Percentiles rank a stretch among this genome's conserved stretches.
These are phyloP conservation scores for Ormosia semicastrata DNA, from an alignment of 306 rosid genomes.

Conservation along the genomic window DNA sequence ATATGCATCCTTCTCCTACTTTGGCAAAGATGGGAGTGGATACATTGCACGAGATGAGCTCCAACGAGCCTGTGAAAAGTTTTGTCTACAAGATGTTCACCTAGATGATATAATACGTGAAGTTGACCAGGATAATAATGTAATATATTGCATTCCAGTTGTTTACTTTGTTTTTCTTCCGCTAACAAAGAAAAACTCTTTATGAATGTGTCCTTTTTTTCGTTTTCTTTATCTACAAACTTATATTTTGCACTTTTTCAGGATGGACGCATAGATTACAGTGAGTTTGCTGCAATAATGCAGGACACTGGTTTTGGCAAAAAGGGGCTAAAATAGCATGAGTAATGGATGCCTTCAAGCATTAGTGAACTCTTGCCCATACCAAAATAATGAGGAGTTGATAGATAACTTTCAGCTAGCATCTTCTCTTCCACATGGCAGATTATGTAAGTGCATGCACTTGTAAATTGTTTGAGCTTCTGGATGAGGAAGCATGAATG, in stretches of 20 bases:
- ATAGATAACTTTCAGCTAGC: slow-evolving; percentile 34
- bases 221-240: background rate
- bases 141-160: slow-evolving; percentile 37
- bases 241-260: slow-evolving; percentile 42
- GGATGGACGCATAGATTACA: slow-evolving; percentile 95
- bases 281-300: slow-evolving; percentile 94
- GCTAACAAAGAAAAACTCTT: background rate
- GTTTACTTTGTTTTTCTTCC: background rate
- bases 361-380: slow-evolving; percentile 31
- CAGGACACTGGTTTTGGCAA: slow-evolving; percentile 69
- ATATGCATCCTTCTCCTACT: slow-evolving; percentile 79
- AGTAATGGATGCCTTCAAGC: slow-evolving; percentile 39
- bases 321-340: slow-evolving; percentile 38
- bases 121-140: slow-evolving; percentile 73
- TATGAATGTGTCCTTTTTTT: background rate
- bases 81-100: slow-evolving; percentile 64
- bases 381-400: slow-evolving; percentile 19
- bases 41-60: slow-evolving; percentile 90
- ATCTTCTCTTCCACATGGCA: slow-evolving; percentile 37
- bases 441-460: slow-evolving; percentile 36
- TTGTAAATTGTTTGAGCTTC: slow-evolving; percentile 39
- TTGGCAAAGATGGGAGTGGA: slow-evolving; percentile 94
- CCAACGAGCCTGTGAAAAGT: slow-evolving; percentile 77
- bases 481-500: slow-evolving; percentile 36
- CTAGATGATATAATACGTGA: slow-evolving; percentile 79